Evolutionary conservation across 129 eudicot genomes (phyloP), one percentile per base, ranked within the genome.

Genomic region (Flaveria robusta): DNA sequence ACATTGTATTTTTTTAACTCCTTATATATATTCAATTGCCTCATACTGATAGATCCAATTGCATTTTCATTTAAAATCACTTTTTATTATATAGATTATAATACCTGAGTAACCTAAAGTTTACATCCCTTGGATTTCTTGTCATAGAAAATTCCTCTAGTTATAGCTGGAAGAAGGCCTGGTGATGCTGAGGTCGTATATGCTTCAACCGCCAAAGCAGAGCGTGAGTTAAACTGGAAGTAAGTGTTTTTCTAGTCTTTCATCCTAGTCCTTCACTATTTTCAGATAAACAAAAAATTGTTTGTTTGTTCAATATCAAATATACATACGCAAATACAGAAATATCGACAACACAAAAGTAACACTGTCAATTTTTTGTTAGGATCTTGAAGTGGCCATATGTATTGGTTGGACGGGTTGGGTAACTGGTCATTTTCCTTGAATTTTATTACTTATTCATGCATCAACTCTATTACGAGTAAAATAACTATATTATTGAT

Each of bases 171-270:
- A 66, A 72, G 99, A 76, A 91, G 99, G 43, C 92, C 99, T 79
- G 99, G 99, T 65, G 99, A 94, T 87, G 93, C 92, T 58, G 97
- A 89, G 85, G 47, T 85, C 42, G 99, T 94, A 37, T 94, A 84
- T 78, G 99, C 89, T 72, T 87, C 92, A 34, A 94, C 92, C 0
- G 88, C 77, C 29, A 94, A 94, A 66, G 99, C 99, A 29, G 96
- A 84, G 77, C 81, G 81, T 10, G 99, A 94, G 43, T 77, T 94
- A 71, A 85, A 87, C 22, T 94, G 99, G 99, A 94, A 94, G 99
- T 94, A 85, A 91, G 99, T 85, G 19, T 14, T 55, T 34, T 34
- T 34, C 39, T 34, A 34, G 39, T 34, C 39, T 34, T 34, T 34
- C 39, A 34, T 34, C 39, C 7, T 34, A 5, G 39, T 34, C 37